Base-by-base conservation (phyloP, 495 filamentous ascomycete species). In the Neurospora pannonica region DNA sequence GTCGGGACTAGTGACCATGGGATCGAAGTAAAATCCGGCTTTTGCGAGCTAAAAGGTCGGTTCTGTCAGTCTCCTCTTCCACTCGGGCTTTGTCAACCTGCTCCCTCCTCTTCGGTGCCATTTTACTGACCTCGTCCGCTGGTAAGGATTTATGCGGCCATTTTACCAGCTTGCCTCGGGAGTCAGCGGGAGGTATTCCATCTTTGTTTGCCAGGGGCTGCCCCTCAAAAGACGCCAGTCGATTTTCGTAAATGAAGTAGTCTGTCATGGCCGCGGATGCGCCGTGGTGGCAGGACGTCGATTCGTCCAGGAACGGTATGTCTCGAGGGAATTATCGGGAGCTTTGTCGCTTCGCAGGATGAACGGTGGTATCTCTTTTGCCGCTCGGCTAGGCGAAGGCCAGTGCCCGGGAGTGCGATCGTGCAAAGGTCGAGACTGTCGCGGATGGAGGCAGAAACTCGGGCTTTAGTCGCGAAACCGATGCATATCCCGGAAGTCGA, bases 1-100 rank as follows among this genome's bases (percentile, higher is more conserved):
- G 80, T 99, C 96, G 10, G 91, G 91, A 75, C 88, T 91, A 19
- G 86, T 85, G 36, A 89, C 85, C 38, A 88, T 87, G 7, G 95
- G 96, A 70, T 91, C 88, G 82, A 92, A 99, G 85, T 89, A 94
- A 83, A 99, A 97, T 10, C 96, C 96, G 74, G 95, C 96, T 77
- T 89, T 88, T 9, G 95, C 96, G 78, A 98, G 90, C 92, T 97
- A 77, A 36, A 62, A 54, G 9, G 71, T 24, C 3, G 38, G 21
- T 75, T 72, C 76, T 38, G 77, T 77, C 70, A 76, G 74, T 37
- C 11, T 38, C 62, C 19, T 11, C 31, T 21, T 28, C 2, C 21
- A 38, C 10, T n/a, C 17, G 5, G 13, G 5, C 40, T 42, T 62
- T 69, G 34, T 10, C 6, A 24, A 40, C 39, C 10, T 43, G 19